Percentiles rank a stretch among this genome's conserved stretches.
Conservation (phyloP, 768 basidiomycete genomes). For the Amanita jacksonii region DNA sequence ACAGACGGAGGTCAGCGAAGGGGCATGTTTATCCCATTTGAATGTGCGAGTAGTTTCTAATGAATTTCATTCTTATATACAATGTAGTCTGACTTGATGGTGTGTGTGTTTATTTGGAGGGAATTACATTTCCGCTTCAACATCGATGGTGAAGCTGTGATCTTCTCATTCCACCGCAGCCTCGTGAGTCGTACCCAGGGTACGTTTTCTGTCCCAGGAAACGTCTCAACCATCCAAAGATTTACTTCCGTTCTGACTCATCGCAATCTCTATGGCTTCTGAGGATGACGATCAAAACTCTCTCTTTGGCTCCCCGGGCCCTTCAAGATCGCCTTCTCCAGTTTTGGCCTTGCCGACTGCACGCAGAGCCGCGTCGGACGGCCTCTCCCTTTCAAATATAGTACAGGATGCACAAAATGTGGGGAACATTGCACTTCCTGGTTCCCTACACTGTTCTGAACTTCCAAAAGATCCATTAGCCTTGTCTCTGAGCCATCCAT, state of each 20-base stretch:
- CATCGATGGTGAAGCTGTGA: no score
- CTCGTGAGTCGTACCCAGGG: no score
- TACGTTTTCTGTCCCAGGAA: no score
- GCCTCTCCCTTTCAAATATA: slow-evolving; percentile 19
- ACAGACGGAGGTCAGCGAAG: background rate
- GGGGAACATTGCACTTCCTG: slow-evolving; percentile 98
- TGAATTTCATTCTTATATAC: background rate
- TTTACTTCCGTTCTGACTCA: background rate
- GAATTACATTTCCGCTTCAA: background rate
- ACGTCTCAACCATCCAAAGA: background rate
- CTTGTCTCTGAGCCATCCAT: slow-evolving; percentile 40
- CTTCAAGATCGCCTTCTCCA: slow-evolving; percentile 66
- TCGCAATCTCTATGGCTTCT: background rate
- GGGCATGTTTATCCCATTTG: background rate
- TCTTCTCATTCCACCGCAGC: no score
- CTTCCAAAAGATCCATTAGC: slow-evolving; percentile 73
- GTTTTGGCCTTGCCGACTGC: slow-evolving; percentile 48
- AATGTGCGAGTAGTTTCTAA: background rate
- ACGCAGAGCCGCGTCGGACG: slow-evolving; percentile 16
- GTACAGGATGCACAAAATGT: slow-evolving; percentile 89
- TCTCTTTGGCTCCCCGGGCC: slow-evolving; percentile 76
- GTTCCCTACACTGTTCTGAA: slow-evolving; percentile 87
- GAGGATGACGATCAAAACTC: slow-evolving; percentile 50
- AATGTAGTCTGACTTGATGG: background rate
- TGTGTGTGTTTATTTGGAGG: background rate